Evolutionary conservation across 2,329 filamentous ascomycete genomes (phyloP), one percentile per base, ranked within the genome.

Genomic region (Delphinella strobiligena): DNA sequence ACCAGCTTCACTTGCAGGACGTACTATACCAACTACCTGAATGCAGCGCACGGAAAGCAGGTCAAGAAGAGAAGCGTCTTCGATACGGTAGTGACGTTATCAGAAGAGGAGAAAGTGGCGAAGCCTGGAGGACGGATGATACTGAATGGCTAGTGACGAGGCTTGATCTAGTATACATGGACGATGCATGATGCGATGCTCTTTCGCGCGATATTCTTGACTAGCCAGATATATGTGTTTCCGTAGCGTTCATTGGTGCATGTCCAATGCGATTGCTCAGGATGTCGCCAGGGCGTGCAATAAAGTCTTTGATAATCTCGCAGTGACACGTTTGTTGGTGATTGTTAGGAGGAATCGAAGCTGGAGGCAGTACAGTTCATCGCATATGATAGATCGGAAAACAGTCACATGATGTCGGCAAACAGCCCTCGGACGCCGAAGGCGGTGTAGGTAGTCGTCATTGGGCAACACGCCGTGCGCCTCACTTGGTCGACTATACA

Each of bases 1-100:
- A 47, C 44, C 11, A 45, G 34, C 4, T 54, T 49, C 29, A 49
- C 51, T 4, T 54, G 52, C 36, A 39, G 52, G 17, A 54, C 48
- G 10, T 50, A 49, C 19, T 40, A 47, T 16, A 54, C 53, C 4
- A 53, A 54, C 27, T 54, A 55, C 37, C 43, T 54, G 31, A 52
- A 52, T 18, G 47, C 47, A 1, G 19, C 36, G 34, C 44, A 48
- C 16, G 41, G 45, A 37, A 30, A 42, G 10, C 45, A 38, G 34
- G 33, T 31, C 30, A 38, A 40, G 35, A 49, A 42, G 42, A 42
- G 46, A 34, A 51, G 47, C 42, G 44, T 52, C 19, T 50, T 49
- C 31, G 49, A 49, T 34, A 36, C 30, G 2, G 40, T 49, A 19
- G 42, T 40, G 3, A 35, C 44, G 8, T 34, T 46, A 14, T 24